Base-by-base conservation (phyloP, 176 grass and related monocot genomes). In the Eragrostis curvula region DNA sequence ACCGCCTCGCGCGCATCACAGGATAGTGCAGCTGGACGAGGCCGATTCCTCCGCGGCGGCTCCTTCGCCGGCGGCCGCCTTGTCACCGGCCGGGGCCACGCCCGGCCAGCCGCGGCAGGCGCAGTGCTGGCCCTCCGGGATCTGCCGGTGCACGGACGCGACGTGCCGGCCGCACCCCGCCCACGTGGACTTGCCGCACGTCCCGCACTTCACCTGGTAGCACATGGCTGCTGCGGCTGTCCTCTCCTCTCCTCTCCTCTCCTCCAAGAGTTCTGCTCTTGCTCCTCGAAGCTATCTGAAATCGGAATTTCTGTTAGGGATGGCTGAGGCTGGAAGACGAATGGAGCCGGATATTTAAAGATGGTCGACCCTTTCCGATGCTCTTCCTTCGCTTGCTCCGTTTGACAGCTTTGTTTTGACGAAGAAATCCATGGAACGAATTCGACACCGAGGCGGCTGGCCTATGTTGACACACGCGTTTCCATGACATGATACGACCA, bases 121-220 rank as follows among this genome's bases (percentile, higher is more conserved):
- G 78, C 92, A 98, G 88, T 93, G 92, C 78, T 95, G 90, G 45
- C 92, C 96, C 43, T 95, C 64, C 16, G 85, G 51, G 57, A 94
- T 91, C 86, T 87, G 92, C 71, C 66, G 74, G 84, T 98, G 83
- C 24, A 98, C 89, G 3, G 88, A 90, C 6, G 88, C 88, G 7
- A 94, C 95, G 51, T 97, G 95, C 28, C 88, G 88, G 62, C 95
- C 92, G 70, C 95, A 94, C 0, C 95, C 95, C 0, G 84, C 87
- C 95, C 95, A 97, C 59, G 95, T 85, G n/a, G 85, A 85, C 85
- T 91, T 97, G 58, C 88, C 90, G 67, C 95, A 94, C 2, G 81
- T 76, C 49, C 60, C 81, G 63, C 95, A 97, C 81, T 97, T 91
- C 25, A 81, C 72, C 85, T 97, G 71, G 81, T 83, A 91, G 82